Evolutionary conservation across 139 green algal species (phyloP).

Genomic region (Chloropicon primus): DNA sequence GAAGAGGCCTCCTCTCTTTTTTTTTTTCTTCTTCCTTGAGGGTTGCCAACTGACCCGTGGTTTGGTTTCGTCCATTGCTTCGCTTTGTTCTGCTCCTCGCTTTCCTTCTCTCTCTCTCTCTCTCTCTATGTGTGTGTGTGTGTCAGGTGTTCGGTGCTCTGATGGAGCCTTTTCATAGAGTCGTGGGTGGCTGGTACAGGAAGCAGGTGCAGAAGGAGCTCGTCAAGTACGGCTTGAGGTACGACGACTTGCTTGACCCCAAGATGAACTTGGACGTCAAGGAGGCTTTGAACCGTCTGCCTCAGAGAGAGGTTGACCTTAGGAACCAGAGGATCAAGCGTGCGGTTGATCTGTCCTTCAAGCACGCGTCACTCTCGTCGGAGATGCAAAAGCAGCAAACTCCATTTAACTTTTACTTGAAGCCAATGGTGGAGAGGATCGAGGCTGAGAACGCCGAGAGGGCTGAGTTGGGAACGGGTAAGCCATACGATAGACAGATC

Average conservation of each 20-base stretch:
- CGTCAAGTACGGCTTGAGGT: constrained; percentile 77
- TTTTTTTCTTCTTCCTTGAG: no score
- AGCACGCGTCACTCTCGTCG: constrained; percentile 61
- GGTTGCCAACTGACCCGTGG: no score
- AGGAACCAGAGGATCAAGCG: constrained; percentile 86
- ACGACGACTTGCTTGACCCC: constrained; percentile 91
- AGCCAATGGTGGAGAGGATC: constrained; percentile 29
- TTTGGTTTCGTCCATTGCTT: neutral
- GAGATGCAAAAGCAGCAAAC: constrained; percentile 78
- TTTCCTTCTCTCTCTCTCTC: neutral
- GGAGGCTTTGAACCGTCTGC: constrained; percentile 78
- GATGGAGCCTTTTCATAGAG: neutral
- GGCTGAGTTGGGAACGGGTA: constrained; percentile 29
- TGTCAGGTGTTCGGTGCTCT: neutral
- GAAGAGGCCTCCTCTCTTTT: no score
- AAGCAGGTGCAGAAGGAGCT: constrained; percentile 53
- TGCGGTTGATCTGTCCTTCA: constrained; percentile 79
- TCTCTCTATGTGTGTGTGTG: neutral
- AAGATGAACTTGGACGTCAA: constrained; percentile 77
- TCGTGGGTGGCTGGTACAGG: constrained; percentile 1
- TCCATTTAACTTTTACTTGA: constrained; percentile 41
- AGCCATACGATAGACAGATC: constrained; percentile 54
- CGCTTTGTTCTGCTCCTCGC: neutral
- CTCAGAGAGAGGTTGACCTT: constrained; percentile 69
- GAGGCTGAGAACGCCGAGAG: constrained; percentile 36